Percentiles rank a stretch among this genome's conserved stretches.
Conservation (phyloP, 805 yeast species). For the Candida mattraensis region DNA sequence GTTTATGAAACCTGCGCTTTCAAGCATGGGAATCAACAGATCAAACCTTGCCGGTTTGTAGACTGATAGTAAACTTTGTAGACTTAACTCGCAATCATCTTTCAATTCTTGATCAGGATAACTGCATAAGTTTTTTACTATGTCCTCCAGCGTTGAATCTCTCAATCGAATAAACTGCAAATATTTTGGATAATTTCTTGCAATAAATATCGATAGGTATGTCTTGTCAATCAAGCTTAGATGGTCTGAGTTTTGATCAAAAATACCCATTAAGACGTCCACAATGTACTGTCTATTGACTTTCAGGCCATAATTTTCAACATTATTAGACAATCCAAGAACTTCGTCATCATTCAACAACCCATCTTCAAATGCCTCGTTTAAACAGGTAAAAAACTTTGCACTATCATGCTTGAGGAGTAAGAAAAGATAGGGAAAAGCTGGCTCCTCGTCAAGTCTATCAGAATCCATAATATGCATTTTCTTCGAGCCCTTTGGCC, state of each 20-base stretch:
- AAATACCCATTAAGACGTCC: constrained; percentile 65
- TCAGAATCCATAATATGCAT: constrained; percentile 35
- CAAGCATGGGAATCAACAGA: constrained; percentile 48
- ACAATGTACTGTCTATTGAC: constrained; percentile 76
- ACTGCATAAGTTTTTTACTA: constrained; percentile 52
- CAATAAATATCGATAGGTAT: constrained; percentile 65
- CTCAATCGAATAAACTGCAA: constrained; percentile 76
- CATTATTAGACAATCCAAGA: constrained; percentile 20
- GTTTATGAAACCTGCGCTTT: constrained; percentile 53
- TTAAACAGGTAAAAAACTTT: constrained; percentile 64
- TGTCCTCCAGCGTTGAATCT: constrained; percentile 50
- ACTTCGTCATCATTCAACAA: constrained; percentile 62
- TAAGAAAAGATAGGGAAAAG: constrained; percentile 68
- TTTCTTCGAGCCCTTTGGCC: constrained; percentile 43
- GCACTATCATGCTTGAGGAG: constrained; percentile 57
- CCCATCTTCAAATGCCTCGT: constrained; percentile 83
- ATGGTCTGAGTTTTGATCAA: constrained; percentile 37
- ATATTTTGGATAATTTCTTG: constrained; percentile 81
- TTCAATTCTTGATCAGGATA: constrained; percentile 35
- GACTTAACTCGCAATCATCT: constrained; percentile 71
- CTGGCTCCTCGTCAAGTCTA: constrained; percentile 38
- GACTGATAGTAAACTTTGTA: constrained; percentile 66
- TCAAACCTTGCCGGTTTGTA: constrained; percentile 60
- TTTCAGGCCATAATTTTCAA: constrained; percentile 28
- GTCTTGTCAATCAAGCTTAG: constrained; percentile 32